These are phyloP conservation scores for Boletus subparvulus DNA, from an alignment of 768 basidiomycete species.

Conservation along the genomic window DNA sequence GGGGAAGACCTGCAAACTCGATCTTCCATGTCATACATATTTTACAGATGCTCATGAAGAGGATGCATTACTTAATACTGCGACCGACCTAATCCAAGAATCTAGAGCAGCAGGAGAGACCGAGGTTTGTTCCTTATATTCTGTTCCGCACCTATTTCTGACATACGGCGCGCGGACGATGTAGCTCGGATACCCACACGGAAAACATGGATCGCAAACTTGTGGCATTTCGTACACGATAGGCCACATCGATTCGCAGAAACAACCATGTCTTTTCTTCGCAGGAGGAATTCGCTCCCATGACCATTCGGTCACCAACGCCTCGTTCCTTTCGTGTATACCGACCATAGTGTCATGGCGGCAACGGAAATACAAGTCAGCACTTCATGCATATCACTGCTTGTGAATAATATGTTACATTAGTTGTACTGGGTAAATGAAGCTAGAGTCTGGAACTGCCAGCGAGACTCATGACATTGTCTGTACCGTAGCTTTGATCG, in stretches of 20 bases:
- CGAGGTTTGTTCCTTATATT: slow-evolving; percentile 12
- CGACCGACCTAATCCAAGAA: slow-evolving; percentile 3
- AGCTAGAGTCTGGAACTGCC: no score
- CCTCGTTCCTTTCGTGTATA: neutral
- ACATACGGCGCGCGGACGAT: neutral
- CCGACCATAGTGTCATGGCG: neutral
- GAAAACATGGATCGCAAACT: slow-evolving; percentile 14
- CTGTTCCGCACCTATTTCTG: neutral
- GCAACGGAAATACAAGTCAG: neutral
- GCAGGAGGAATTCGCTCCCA: slow-evolving; percentile 4
- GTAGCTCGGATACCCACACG: slow-evolving; percentile 4
- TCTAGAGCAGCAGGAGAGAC: neutral
- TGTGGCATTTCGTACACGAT: slow-evolving; percentile 13
- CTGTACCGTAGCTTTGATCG: no score
- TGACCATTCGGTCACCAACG: slow-evolving; percentile 4
- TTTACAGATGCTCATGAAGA: slow-evolving; percentile 26
- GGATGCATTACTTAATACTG: slow-evolving; percentile 29
- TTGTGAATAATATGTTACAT: slow-evolving; percentile 1
- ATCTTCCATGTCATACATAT: neutral
- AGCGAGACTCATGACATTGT: no score
- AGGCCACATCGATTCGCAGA: slow-evolving; percentile 7
- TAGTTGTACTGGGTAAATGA: no score
- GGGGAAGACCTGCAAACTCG: neutral
- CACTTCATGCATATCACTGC: neutral
- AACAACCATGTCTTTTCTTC: slow-evolving; percentile 14